Evolutionary conservation across 495 filamentous ascomycete genomes (phyloP).

Genomic region (Penicillium canariense): DNA sequence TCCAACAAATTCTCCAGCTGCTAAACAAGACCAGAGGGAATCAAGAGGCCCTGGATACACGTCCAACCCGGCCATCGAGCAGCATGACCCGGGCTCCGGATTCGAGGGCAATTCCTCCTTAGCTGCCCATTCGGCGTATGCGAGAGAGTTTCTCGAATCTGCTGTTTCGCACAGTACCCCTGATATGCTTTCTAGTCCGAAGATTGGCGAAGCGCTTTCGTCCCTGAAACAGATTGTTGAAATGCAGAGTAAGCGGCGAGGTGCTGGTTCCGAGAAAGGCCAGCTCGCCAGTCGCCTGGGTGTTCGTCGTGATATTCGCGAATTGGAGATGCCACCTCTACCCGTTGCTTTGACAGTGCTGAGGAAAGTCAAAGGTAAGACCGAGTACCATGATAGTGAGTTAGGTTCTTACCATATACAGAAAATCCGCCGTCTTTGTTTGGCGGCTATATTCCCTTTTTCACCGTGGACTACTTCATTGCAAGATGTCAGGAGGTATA

Average conservation of each 20-base stretch:
- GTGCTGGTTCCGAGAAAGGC: constrained; percentile 36
- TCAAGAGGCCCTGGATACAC: constrained; percentile 23
- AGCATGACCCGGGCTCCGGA: constrained; percentile 40
- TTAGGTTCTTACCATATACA: not conserved
- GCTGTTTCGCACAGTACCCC: constrained; percentile 54
- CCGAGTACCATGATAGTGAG: not conserved
- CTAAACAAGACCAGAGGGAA: constrained; percentile 12
- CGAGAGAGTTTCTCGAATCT: constrained; percentile 59
- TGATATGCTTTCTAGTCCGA: constrained; percentile 42
- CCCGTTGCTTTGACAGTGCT: constrained; percentile 50
- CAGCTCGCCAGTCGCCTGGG: constrained; percentile 42
- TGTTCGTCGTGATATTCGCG: constrained; percentile 35
- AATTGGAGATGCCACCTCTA: constrained; percentile 56
- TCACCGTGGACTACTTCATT: constrained; percentile 53
- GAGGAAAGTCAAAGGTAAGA: constrained; percentile 47
- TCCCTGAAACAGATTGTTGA: constrained; percentile 56
- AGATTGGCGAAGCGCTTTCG: constrained; percentile 55
- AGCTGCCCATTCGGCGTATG: constrained; percentile 60
- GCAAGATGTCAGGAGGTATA: constrained; percentile 59
- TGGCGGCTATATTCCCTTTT: constrained; percentile 35
- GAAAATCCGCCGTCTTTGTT: constrained; percentile 26
- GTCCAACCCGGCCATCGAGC: constrained; percentile 31
- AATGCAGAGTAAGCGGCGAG: constrained; percentile 44
- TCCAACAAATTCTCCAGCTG: constrained; percentile 2
- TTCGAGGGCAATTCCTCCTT: constrained; percentile 64